phyloP scores from a whole-genome alignment of 768 basidiomycete genomes.

The Tulasnella sp. region DNA sequence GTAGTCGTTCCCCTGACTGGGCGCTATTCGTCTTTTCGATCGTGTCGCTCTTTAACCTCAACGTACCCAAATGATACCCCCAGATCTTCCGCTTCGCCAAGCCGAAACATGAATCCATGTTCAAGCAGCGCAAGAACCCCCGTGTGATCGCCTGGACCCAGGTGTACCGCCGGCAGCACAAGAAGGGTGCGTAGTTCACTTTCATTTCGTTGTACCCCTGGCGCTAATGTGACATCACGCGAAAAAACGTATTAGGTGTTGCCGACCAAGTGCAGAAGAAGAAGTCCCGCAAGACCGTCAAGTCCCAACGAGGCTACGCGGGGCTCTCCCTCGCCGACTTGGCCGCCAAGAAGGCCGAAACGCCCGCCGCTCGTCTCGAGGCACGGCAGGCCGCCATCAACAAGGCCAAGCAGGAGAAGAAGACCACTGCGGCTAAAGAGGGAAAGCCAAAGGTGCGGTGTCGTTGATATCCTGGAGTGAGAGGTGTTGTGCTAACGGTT shows the following conservation, averaged over 20 bases:
- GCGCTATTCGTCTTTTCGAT: neutral
- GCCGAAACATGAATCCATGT: constrained; percentile 92
- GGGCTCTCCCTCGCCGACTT: constrained; percentile 91
- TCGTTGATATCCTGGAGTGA: no score
- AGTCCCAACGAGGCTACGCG: constrained; percentile 96
- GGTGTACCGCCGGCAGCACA: constrained; percentile 94
- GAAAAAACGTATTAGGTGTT: constrained; percentile 30
- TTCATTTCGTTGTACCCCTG: neutral
- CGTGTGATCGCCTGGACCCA: constrained; percentile 98
- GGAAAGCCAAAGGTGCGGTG: neutral
- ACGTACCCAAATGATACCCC: neutral
- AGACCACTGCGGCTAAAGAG: constrained; percentile 30
- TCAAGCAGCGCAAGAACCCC: constrained; percentile 99
- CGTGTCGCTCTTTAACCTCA: neutral
- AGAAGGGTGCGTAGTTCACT: constrained; percentile 56
- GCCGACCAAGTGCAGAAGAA: constrained; percentile 99
- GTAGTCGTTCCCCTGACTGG: neutral
- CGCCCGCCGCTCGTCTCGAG: constrained; percentile 67
- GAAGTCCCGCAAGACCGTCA: constrained; percentile 90
- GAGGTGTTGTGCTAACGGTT: no score
- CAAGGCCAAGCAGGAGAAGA: constrained; percentile 95
- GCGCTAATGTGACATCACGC: neutral
- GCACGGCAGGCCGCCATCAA: constrained; percentile 75
- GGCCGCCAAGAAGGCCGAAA: constrained; percentile 87
- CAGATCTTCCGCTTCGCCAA: constrained; percentile 92